A percentile compares a stretch with the other conserved stretches of the same genome.
These are phyloP conservation scores for Colletotrichum orbiculare DNA, from an alignment of 2,329 filamentous ascomycete genomes.

Conservation along the genomic window DNA sequence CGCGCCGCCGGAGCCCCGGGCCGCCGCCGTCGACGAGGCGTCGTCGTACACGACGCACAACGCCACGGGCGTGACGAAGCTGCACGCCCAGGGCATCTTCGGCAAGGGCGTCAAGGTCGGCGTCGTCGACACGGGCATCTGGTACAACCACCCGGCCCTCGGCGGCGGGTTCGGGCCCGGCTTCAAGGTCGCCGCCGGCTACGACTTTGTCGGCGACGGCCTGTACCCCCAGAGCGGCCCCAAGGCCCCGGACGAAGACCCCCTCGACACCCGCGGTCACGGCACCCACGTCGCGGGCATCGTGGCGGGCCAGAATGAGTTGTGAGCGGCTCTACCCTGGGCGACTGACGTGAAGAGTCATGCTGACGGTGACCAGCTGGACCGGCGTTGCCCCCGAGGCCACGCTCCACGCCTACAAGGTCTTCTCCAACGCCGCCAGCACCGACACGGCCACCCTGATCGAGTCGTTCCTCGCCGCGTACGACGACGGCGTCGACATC, in stretches of 20 bases:
- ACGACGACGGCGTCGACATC: constrained; percentile 47
- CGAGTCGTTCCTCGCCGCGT: constrained; percentile 49
- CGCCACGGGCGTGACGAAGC: constrained; percentile 52
- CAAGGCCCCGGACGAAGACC: constrained; percentile 46
- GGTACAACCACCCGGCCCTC: constrained; percentile 51
- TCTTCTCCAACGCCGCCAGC: constrained; percentile 41
- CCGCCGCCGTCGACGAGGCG: constrained; percentile 25
- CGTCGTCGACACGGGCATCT: constrained; percentile 54
- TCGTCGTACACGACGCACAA: constrained; percentile 47
- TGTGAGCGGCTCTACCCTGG: constrained; percentile 5
- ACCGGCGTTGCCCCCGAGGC: constrained; percentile 46
- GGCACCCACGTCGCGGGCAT: constrained; percentile 47
- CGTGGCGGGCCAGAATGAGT: constrained; percentile 41
- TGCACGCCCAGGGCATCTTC: constrained; percentile 50
- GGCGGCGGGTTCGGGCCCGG: constrained; percentile 34
- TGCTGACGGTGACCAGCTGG: constrained; percentile 36
- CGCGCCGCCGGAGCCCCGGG: constrained; percentile 29
- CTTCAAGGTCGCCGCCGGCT: constrained; percentile 40
- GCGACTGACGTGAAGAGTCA: too few relatives aligned
- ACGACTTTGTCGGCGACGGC: constrained; percentile 42
- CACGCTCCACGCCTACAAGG: constrained; percentile 44
- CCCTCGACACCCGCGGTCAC: constrained; percentile 42
- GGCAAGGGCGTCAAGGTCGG: constrained; percentile 53
- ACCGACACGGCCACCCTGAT: constrained; percentile 52
- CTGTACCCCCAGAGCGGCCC: constrained; percentile 23